Conservation (phyloP, 495 filamentous ascomycete species). For the Astrocystis sublimbata region DNA sequence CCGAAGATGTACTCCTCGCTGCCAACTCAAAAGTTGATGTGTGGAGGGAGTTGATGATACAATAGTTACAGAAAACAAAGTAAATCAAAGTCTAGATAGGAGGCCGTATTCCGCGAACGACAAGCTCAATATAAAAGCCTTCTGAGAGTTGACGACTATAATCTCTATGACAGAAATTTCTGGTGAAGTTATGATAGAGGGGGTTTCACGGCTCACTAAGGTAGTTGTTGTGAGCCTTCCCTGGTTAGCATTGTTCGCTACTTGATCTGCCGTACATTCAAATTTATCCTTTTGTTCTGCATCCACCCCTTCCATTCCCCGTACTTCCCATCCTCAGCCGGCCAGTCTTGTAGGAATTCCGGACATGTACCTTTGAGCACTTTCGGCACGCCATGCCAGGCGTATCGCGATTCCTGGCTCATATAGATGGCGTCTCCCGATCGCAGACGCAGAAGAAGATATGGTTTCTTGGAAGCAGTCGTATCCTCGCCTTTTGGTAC, state of each 20-base stretch:
- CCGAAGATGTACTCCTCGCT: too few relatives aligned
- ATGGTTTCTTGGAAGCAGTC: conserved; percentile 35
- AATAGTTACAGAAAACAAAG: too few relatives aligned
- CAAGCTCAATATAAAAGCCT: too few relatives aligned
- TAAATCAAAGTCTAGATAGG: too few relatives aligned
- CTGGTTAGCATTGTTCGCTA: conserved; percentile 43
- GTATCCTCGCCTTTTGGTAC: conserved; percentile 31
- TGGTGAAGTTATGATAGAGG: too few relatives aligned
- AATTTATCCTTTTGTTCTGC: conserved; percentile 77
- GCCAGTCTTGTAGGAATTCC: conserved; percentile 72
- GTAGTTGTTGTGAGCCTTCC: too few relatives aligned
- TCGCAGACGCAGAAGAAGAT: conserved; percentile 64
- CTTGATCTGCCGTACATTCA: conserved; percentile 91
- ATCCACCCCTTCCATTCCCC: conserved; percentile 82
- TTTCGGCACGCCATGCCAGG: conserved; percentile 93
- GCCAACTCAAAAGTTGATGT: too few relatives aligned
- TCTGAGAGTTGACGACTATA: too few relatives aligned
- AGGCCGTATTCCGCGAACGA: too few relatives aligned
- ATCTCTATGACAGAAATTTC: too few relatives aligned
- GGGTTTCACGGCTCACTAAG: too few relatives aligned
- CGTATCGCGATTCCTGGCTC: conserved; percentile 73
- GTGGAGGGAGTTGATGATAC: too few relatives aligned
- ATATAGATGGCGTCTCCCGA: conserved; percentile 86
- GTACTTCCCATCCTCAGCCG: conserved; percentile 54
- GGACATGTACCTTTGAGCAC: conserved; percentile 78